These are phyloP conservation scores for Potentilla sterilis DNA, from an alignment of 306 rosid species.

Conservation along the genomic window DNA sequence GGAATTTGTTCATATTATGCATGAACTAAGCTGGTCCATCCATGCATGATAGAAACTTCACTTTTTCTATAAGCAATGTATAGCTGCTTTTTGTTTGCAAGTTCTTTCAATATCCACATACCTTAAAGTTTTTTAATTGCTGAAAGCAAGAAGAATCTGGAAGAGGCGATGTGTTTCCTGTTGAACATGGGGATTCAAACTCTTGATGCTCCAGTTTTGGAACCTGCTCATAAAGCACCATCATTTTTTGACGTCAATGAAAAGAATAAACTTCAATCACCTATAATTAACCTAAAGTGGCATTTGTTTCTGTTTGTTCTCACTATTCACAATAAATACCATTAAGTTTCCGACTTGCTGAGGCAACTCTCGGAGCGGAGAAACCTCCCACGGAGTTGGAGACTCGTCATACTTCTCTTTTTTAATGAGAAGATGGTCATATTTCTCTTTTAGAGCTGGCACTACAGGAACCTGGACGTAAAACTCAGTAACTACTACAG, in stretches of 20 bases:
- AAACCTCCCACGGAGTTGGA: conserved; percentile 16
- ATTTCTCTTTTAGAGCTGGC: conserved; percentile 1
- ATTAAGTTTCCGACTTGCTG: conserved; percentile 7
- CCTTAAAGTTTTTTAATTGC: neutral
- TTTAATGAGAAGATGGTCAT: neutral
- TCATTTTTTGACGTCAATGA: neutral
- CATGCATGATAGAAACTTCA: conserved; percentile 2
- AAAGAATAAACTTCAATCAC: neutral
- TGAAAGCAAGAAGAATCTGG: neutral
- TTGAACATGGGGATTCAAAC: neutral
- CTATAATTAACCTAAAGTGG: neutral
- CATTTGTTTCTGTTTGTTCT: conserved; percentile 1
- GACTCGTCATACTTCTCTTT: neutral
- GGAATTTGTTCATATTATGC: neutral
- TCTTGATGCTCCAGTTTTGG: neutral
- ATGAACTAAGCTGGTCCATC: neutral
- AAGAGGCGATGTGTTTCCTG: neutral
- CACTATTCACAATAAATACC: conserved; percentile 9
- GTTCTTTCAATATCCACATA: neutral
- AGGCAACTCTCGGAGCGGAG: conserved; percentile 15
- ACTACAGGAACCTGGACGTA: conserved; percentile 37
- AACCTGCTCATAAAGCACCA: conserved; percentile 1
- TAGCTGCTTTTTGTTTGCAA: neutral
- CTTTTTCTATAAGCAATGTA: neutral
- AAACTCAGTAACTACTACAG: conserved; percentile 17